Evolutionary conservation across 1,284 basidiomycete species (phyloP).

Genomic region (Apiotrichum akiyoshidainum): DNA sequence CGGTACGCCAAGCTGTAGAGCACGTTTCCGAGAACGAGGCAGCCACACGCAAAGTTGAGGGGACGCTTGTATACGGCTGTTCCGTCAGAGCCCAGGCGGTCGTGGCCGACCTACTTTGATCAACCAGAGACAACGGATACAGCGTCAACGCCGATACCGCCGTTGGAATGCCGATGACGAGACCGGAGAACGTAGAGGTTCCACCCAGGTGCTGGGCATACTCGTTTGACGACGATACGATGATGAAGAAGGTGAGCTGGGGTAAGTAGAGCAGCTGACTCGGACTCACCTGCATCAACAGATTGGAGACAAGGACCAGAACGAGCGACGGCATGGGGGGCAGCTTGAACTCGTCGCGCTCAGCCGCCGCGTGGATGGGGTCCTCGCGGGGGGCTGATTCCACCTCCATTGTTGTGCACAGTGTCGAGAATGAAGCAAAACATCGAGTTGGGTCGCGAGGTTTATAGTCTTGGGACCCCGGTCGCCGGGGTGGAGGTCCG

Average conservation of each 20-base stretch:
- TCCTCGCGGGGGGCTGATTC: no score
- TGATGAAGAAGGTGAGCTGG: slow-evolving; percentile 15
- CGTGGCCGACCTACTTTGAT: slow-evolving; percentile 1
- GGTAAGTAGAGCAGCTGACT: background rate
- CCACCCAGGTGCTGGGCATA: slow-evolving; percentile 13
- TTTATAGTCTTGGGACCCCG: no score
- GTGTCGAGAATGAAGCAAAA: no score
- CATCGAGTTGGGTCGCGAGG: no score
- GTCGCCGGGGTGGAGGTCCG: no score
- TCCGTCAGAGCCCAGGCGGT: background rate
- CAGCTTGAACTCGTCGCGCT: slow-evolving; percentile 8
- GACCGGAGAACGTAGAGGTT: slow-evolving; percentile 9
- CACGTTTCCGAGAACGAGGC: slow-evolving; percentile 6
- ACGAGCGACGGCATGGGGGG: background rate
- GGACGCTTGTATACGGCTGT: slow-evolving; percentile 9
- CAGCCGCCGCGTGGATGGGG: no score
- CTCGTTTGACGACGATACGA: slow-evolving; percentile 11
- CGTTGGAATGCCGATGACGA: slow-evolving; percentile 13
- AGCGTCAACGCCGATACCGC: slow-evolving; percentile 2
- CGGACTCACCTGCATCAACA: slow-evolving; percentile 4
- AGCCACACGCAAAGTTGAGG: slow-evolving; percentile 10
- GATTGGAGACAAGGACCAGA: slow-evolving; percentile 5
- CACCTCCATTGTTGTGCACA: no score
- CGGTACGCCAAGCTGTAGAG: slow-evolving; percentile 11
- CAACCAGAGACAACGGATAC: slow-evolving; percentile 3